A percentile compares a stretch with the other conserved stretches of the same genome.
These are phyloP conservation scores for Ceratocystis albifundus DNA, from an alignment of 2,329 filamentous ascomycete genomes.

Conservation along the genomic window DNA sequence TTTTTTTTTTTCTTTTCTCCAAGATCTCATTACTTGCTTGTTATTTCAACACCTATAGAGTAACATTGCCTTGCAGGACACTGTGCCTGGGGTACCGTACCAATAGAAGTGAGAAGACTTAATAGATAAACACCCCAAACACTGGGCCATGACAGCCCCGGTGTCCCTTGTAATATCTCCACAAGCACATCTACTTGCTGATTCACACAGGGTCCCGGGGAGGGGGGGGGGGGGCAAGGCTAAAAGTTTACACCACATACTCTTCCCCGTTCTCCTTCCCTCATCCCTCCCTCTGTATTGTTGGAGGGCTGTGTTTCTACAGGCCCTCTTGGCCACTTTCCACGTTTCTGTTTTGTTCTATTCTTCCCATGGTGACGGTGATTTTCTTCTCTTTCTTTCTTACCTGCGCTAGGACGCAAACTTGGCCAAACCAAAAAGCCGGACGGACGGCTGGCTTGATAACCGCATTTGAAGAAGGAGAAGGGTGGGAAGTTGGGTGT, in stretches of 20 bases:
- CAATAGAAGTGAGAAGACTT: background rate
- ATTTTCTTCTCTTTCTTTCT: background rate
- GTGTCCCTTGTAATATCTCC: background rate
- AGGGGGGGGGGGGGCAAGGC: background rate
- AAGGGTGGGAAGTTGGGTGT: background rate
- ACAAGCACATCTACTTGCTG: background rate
- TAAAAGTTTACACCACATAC: background rate
- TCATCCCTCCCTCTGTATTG: background rate
- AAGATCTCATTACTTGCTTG: background rate
- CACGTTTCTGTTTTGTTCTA: background rate
- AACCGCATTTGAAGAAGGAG: background rate
- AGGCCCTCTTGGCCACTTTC: background rate
- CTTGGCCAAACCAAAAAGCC: background rate
- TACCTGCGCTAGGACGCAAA: background rate
- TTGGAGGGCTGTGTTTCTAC: conserved; percentile 10
- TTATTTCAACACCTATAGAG: background rate
- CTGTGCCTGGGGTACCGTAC: background rate
- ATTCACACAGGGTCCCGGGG: conserved; percentile 10
- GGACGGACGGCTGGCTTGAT: background rate
- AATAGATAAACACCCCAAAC: background rate
- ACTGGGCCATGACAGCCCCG: conserved; percentile 1
- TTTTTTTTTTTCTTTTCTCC: background rate
- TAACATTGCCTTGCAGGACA: background rate
- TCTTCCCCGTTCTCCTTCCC: background rate
- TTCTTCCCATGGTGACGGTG: background rate